Evolutionary conservation across 768 basidiomycete species (phyloP).

Genomic region (Polyporus arcularius): DNA sequence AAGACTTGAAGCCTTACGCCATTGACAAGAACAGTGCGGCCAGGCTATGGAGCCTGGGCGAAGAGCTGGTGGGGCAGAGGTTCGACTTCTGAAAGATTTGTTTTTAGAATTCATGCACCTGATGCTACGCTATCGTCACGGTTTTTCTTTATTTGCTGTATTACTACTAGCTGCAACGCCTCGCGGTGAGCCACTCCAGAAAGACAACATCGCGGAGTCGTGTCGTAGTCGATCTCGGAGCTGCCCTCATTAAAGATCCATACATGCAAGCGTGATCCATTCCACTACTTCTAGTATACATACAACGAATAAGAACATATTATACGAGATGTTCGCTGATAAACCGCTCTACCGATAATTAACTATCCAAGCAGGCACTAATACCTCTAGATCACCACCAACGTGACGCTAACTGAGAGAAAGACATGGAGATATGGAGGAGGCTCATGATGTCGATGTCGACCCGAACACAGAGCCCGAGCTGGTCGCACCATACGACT

Average conservation of each 20-base stretch:
- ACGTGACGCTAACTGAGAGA: too few relatives aligned
- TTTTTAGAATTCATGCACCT: too few relatives aligned
- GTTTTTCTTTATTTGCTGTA: too few relatives aligned
- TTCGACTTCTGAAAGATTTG: neutral
- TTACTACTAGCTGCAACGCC: too few relatives aligned
- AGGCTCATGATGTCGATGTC: neutral
- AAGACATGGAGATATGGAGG: too few relatives aligned
- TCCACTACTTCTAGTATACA: slow-evolving; percentile 3
- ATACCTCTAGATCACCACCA: neutral
- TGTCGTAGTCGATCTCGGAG: too few relatives aligned
- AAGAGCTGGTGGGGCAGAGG: neutral
- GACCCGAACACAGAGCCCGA: neutral
- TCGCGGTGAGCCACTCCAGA: too few relatives aligned
- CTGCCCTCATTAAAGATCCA: too few relatives aligned
- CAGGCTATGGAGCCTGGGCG: neutral
- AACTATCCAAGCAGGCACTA: neutral
- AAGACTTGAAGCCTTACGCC: neutral
- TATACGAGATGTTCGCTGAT: neutral
- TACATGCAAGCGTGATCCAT: too few relatives aligned
- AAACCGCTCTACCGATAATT: too few relatives aligned
- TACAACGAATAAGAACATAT: slow-evolving; percentile 6
- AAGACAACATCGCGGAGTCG: too few relatives aligned
- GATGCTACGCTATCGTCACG: too few relatives aligned
- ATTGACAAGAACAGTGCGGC: neutral
- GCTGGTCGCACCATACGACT: slow-evolving; percentile 1